These are phyloP conservation scores for Lojkania enalia DNA, from an alignment of 2,329 filamentous ascomycete species.

Conservation along the genomic window DNA sequence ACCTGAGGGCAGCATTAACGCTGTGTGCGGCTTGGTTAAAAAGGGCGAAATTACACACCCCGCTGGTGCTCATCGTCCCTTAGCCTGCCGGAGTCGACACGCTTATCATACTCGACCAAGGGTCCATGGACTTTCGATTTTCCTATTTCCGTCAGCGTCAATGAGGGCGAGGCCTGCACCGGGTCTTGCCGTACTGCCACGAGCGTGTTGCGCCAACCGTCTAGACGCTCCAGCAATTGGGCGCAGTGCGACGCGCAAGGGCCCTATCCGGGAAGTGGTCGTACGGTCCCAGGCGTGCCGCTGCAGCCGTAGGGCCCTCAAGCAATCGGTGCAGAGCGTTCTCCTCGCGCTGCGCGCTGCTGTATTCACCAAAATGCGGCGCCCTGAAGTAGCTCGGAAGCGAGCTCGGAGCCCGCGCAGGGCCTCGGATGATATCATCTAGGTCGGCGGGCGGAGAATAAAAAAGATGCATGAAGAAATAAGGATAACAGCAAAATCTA, in stretches of 20 bases:
- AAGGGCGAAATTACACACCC: constrained; percentile 55
- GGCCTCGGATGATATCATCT: constrained; percentile 42
- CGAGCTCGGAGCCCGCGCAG: constrained; percentile 32
- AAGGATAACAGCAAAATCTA: constrained; percentile 1
- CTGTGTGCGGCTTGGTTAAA: background rate
- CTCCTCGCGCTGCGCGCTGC: constrained; percentile 15
- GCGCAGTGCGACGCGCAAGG: constrained; percentile 11
- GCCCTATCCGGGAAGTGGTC: constrained; percentile 8
- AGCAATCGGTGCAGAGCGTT: constrained; percentile 34
- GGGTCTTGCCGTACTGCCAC: too few relatives aligned
- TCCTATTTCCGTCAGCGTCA: too few relatives aligned
- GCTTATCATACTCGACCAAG: constrained; percentile 82
- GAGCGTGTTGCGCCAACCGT: constrained; percentile 31
- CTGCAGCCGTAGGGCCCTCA: constrained; percentile 17
- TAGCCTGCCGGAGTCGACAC: constrained; percentile 73
- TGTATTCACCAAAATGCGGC: constrained; percentile 3
- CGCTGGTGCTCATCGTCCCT: constrained; percentile 90
- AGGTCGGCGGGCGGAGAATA: background rate
- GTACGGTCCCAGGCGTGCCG: constrained; percentile 10
- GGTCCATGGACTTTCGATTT: constrained; percentile 59
- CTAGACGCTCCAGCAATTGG: constrained; percentile 18
- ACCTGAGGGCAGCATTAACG: constrained; percentile 52
- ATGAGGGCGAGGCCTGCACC: too few relatives aligned
- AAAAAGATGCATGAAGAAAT: background rate
- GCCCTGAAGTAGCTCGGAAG: constrained; percentile 26